Evolutionary conservation across 2,329 filamentous ascomycete genomes (phyloP).

Genomic region (Nemania diffusa): DNA sequence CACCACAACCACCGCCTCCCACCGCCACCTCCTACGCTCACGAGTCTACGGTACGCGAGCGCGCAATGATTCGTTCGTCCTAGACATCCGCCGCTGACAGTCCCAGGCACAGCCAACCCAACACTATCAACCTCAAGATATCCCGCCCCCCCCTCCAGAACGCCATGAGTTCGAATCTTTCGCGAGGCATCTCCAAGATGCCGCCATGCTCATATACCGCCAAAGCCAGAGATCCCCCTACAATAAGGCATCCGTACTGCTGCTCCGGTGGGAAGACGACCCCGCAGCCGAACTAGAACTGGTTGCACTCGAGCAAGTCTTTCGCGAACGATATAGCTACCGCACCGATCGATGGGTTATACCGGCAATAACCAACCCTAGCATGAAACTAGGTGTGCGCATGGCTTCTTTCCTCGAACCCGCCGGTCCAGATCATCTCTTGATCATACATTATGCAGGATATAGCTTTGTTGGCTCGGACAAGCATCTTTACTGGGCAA

Average conservation of each 20-base stretch:
- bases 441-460: slow-evolving; percentile 73
- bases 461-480: slow-evolving; percentile 68
- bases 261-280: slow-evolving; percentile 73
- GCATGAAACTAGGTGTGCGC: slow-evolving; percentile 69
- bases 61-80: slow-evolving; percentile 23
- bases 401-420: slow-evolving; percentile 70
- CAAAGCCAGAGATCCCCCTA: slow-evolving; percentile 69
- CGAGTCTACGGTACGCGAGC: slow-evolving; percentile 44
- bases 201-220: slow-evolving; percentile 72
- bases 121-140: slow-evolving; percentile 46
- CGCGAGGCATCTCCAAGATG: slow-evolving; percentile 74
- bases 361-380: slow-evolving; percentile 67
- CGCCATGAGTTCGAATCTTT: slow-evolving; percentile 74
- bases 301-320: slow-evolving; percentile 64
- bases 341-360: slow-evolving; percentile 70
- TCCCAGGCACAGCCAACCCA: slow-evolving; percentile 40
- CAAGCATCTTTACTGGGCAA: slow-evolving; percentile 73
- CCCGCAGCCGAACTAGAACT: slow-evolving; percentile 64
- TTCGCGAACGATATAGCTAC: slow-evolving; percentile 70
- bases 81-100: slow-evolving; percentile 32
- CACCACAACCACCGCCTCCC: slow-evolving; percentile 40
- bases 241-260: slow-evolving; percentile 67
- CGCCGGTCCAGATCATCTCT: slow-evolving; percentile 66
- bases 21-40: slow-evolving; percentile 40
- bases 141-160: slow-evolving; percentile 52